Base-by-base conservation (phyloP, 768 basidiomycete genomes). In the Mrakia blollopis region DNA sequence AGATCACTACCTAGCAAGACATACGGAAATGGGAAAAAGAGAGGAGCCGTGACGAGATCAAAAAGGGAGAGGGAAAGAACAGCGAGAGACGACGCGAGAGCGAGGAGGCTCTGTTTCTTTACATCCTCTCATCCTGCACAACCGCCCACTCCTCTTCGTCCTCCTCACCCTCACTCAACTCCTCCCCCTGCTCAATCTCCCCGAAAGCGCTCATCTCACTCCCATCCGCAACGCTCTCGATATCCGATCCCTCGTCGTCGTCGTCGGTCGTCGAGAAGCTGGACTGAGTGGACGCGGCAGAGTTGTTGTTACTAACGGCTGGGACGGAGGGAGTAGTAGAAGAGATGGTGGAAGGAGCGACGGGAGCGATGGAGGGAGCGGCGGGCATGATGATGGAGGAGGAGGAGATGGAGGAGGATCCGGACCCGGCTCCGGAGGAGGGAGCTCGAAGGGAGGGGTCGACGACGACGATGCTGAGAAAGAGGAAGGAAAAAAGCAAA, bases 351-450 rank as follows among this genome's bases (percentile, higher is more conserved):
- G 50, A 28, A n/a, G 68, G 41, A 21, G n/a, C 37, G 35, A 50
- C 14, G 35, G 28, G 62, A 7, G 28, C 32, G 62, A 44, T 25
- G 16, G 70, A 72, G 11, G 76, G 76, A 3, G 85, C 82, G 7
- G 81, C 82, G 9, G 90, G 91, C 90, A 91, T 91, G 61, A 91
- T 88, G 25, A 89, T 85, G 18, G 91, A 91, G n/a, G 88, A 89
- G 1, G 91, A 87, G 5, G 89, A 88, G 75, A 92, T 83, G 0
- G 89, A 89, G n/a, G 86, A 84, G 44, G 87, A 84, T 25, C 82
- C 83, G 14, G 83, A 82, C 8, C 82, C 82, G 57, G 85, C 80
- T 25, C 82, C 83, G 14, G 83, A 82, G 11, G 83, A 83, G 57
- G 85, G 80, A 9, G 80, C 72, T 3, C 73, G 70, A 16, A 47